phyloP scores from a whole-genome alignment of 306 rosid species.

The Casuarina equisetifolia region DNA sequence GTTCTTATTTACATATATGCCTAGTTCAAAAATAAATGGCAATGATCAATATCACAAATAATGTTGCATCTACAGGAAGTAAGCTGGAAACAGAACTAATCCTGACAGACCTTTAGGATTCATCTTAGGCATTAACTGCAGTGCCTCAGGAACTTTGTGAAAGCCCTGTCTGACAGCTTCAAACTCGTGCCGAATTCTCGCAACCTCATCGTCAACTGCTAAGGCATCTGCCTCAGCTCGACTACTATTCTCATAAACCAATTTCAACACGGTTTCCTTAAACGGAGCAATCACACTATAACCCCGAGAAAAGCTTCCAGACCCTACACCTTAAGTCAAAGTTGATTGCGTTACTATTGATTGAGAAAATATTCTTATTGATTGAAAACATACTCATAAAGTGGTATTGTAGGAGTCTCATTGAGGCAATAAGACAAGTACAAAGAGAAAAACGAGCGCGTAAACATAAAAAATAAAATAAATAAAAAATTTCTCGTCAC shows the following conservation, averaged over 20 bases:
- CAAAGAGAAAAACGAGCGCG: background rate
- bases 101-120: conserved; percentile 73
- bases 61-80: background rate
- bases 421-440: background rate
- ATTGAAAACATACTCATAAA: too few species aligned
- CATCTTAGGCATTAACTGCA: conserved; percentile 67
- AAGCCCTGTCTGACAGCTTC: conserved; percentile 65
- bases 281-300: conserved; percentile 34
- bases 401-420: background rate
- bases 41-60: conserved; percentile 17
- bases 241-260: conserved; percentile 10
- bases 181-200: conserved; percentile 56
- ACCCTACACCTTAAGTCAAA: conserved; percentile 38
- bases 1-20: conserved; percentile 86
- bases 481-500: background rate
- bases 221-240: conserved; percentile 19
- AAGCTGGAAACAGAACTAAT: conserved; percentile 1
- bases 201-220: conserved; percentile 44
- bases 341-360: background rate
- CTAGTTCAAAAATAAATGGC: conserved; percentile 38
- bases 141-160: conserved; percentile 57
- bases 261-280: conserved; percentile 25
- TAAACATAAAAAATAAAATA: background rate
- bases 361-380: too few species aligned
- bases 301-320: conserved; percentile 41